Conservation (phyloP, 1,284 basidiomycete species). For the Bondarzewia mesenterica region DNA sequence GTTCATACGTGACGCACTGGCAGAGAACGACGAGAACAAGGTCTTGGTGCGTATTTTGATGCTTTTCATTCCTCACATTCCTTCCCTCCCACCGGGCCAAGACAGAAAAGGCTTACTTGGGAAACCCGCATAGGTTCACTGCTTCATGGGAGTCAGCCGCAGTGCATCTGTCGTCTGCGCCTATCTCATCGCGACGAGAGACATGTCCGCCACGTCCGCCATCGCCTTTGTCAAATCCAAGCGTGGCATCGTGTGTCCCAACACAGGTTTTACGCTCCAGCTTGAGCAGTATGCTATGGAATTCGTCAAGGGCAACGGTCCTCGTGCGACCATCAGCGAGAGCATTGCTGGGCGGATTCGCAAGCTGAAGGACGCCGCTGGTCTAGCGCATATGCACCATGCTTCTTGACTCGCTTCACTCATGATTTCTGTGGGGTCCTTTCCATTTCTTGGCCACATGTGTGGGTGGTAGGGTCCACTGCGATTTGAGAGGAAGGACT, state of each 20-base stretch:
- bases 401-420: too few species aligned
- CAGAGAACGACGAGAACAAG: slow-evolving; percentile 32
- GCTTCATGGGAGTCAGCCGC: slow-evolving; percentile 45
- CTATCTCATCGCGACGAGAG: slow-evolving; percentile 35
- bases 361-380: background rate
- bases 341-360: background rate
- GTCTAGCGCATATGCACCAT: too few species aligned
- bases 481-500: too few species aligned
- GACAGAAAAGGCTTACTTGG: too few species aligned
- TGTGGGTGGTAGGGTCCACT: too few species aligned
- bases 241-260: slow-evolving; percentile 27
- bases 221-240: slow-evolving; percentile 22
- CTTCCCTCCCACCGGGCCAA: too few species aligned
- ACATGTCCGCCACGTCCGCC: slow-evolving; percentile 24
- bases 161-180: slow-evolving; percentile 46
- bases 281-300: slow-evolving; percentile 22
- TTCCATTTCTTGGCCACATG: too few species aligned
- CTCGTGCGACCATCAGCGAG: background rate
- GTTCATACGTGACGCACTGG: slow-evolving; percentile 33
- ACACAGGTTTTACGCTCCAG: slow-evolving; percentile 28
- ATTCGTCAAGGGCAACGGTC: background rate
- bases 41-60: slow-evolving; percentile 43
- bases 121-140: slow-evolving; percentile 47
- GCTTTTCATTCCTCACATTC: too few species aligned
- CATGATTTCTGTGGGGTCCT: too few species aligned